Percentiles rank a stretch among this genome's conserved stretches.
Evolutionary conservation across 164 flowering plant genomes (phyloP).

Genomic region (Liriodendron chinense): DNA sequence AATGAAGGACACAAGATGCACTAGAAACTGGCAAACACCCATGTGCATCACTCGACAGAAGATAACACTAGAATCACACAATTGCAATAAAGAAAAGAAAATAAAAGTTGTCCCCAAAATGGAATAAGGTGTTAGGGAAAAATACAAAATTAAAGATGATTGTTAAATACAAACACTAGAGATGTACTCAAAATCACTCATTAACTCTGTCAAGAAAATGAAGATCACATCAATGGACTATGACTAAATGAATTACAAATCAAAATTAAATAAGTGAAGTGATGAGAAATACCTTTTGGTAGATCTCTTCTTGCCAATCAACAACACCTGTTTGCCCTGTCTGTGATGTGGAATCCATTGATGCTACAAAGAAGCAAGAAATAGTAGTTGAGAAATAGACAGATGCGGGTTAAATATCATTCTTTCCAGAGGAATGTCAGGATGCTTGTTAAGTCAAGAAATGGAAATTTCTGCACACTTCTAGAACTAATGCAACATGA

Average conservation of each 20-base stretch:
- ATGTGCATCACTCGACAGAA: no score
- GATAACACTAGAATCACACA: no score
- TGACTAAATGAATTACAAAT: not conserved
- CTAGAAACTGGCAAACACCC: no score
- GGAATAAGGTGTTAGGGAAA: not conserved
- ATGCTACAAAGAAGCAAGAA: conserved; percentile 40
- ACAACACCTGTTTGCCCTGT: conserved; percentile 50
- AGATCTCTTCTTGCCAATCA: conserved; percentile 82
- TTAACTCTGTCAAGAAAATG: not conserved
- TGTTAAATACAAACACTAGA: no score
- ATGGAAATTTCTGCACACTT: not conserved
- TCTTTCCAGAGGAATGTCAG: not conserved
- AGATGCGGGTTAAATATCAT: not conserved
- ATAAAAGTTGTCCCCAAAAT: not conserved
- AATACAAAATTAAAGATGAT: not conserved
- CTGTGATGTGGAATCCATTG: conserved; percentile 62
- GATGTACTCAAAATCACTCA: not conserved
- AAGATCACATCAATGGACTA: not conserved
- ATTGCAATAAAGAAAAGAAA: not conserved
- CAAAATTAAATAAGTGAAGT: not conserved
- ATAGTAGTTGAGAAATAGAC: not conserved
- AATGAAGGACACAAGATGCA: no score
- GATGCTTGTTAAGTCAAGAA: not conserved
- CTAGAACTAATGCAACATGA: not conserved
- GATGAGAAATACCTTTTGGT: conserved; percentile 55